phyloP scores from a whole-genome alignment of 2,329 filamentous ascomycete species.

The Podosphaera aphanis region DNA sequence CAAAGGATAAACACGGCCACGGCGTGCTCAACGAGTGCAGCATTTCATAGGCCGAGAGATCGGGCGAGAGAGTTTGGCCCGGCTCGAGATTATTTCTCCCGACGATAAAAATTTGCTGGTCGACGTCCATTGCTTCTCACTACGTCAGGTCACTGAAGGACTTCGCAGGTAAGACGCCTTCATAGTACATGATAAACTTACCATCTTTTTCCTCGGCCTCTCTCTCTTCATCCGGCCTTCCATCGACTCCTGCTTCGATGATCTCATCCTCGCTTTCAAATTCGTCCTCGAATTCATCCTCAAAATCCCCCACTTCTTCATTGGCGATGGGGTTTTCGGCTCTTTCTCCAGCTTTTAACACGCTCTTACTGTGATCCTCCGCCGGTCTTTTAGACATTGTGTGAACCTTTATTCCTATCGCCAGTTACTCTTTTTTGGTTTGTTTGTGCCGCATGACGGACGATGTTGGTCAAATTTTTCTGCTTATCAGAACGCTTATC shows the following conservation, averaged over 20 bases:
- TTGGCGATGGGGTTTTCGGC: slow-evolving; percentile 43
- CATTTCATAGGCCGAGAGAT: slow-evolving; percentile 93
- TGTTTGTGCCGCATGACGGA: not conserved
- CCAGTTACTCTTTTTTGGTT: not conserved
- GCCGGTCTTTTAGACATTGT: slow-evolving; percentile 35
- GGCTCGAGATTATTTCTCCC: slow-evolving; percentile 77
- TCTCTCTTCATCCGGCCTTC: slow-evolving; percentile 71
- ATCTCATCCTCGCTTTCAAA: slow-evolving; percentile 86
- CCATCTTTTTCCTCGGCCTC: slow-evolving; percentile 69
- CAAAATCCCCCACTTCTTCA: slow-evolving; percentile 55
- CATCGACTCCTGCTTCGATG: slow-evolving; percentile 81
- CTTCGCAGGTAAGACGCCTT: not conserved
- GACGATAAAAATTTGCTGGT: slow-evolving; percentile 87
- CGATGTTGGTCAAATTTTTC: not conserved
- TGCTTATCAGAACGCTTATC: not conserved
- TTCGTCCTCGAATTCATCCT: slow-evolving; percentile 85
- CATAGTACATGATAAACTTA: slow-evolving; percentile 16
- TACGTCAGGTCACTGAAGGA: slow-evolving; percentile 6
- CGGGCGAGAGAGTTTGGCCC: slow-evolving; percentile 74
- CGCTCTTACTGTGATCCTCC: slow-evolving; percentile 23
- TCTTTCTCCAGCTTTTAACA: slow-evolving; percentile 36
- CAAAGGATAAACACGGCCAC: slow-evolving; percentile 94
- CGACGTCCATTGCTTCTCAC: slow-evolving; percentile 66
- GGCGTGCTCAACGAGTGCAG: slow-evolving; percentile 81
- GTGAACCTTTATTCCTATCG: not conserved